These are phyloP conservation scores for Pyricularia grisea DNA, from an alignment of 2,329 filamentous ascomycete genomes.

Conservation along the genomic window DNA sequence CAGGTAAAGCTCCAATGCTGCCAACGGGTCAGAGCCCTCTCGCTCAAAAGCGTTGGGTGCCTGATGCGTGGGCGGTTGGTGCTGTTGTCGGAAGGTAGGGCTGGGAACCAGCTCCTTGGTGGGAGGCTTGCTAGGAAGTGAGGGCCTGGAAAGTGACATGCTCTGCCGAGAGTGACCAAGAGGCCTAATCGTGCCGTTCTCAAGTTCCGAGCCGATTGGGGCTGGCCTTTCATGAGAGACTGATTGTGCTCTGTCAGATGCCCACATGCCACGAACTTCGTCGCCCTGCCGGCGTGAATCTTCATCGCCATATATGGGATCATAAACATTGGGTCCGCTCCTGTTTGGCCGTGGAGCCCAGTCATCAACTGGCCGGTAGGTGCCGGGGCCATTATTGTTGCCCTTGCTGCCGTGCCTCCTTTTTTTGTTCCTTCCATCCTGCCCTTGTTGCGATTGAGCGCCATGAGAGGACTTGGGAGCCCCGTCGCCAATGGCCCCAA, in stretches of 20 bases:
- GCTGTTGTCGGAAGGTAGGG: background rate
- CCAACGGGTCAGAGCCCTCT: conserved; percentile 12
- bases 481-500: background rate
- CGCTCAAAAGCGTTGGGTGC: conserved; percentile 8
- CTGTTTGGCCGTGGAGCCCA: conserved; percentile 4
- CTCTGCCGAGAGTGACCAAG: background rate
- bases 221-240: conserved; percentile 6
- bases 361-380: background rate
- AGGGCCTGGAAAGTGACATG: background rate
- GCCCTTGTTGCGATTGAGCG: background rate
- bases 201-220: background rate
- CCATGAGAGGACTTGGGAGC: conserved; percentile 10
- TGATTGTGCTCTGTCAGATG: conserved; percentile 16
- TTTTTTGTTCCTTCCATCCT: conserved; percentile 9
- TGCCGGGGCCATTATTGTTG: background rate
- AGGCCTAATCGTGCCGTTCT: background rate
- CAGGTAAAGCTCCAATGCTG: conserved; percentile 17
- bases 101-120: background rate
- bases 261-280: conserved; percentile 23
- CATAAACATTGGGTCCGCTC: conserved; percentile 12
- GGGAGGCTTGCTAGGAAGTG: conserved; percentile 1
- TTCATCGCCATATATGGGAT: conserved; percentile 15
- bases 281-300: conserved; percentile 18
- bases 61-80: background rate
- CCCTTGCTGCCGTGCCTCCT: conserved; percentile 9